Percentiles rank a stretch among this genome's conserved stretches.
Evolutionary conservation across 495 filamentous ascomycete species (phyloP).

Genomic region (Xylaria nigripes): DNA sequence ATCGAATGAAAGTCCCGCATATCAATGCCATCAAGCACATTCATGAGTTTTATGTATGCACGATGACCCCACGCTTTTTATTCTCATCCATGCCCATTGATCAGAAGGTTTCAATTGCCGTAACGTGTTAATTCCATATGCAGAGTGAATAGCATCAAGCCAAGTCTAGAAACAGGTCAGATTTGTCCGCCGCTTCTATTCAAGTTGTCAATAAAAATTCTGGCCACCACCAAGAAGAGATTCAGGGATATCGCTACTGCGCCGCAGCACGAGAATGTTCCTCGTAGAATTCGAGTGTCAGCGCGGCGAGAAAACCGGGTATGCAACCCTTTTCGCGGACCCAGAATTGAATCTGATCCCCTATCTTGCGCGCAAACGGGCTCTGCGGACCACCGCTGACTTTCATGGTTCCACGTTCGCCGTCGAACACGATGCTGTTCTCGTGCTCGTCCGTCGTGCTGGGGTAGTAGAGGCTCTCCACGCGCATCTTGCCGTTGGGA

Average conservation of each 20-base stretch:
- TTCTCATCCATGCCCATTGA: neutral
- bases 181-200: neutral
- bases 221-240: neutral
- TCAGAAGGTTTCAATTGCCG: constrained; percentile 3
- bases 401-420: constrained; percentile 95
- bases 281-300: constrained; percentile 88
- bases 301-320: constrained; percentile 81
- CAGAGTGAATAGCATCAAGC: neutral
- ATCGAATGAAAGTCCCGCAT: too few relatives aligned
- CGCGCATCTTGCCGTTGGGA: constrained; percentile 82
- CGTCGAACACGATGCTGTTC: constrained; percentile 94
- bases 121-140: neutral
- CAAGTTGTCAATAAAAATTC: neutral
- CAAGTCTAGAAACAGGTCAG: neutral
- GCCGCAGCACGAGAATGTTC: constrained; percentile 42
- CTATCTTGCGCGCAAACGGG: constrained; percentile 75
- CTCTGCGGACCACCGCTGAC: constrained; percentile 82
- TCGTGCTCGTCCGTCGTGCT: constrained; percentile 60
- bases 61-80: neutral
- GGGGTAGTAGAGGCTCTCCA: constrained; percentile 71
- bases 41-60: neutral
- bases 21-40: too few relatives aligned
- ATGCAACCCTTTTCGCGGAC: constrained; percentile 84
- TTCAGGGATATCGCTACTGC: neutral
- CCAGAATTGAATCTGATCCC: constrained; percentile 82